Evolutionary conservation across 306 rosid species (phyloP), one percentile per base, ranked within the genome.

Genomic region (Gastrolobium bilobum): DNA sequence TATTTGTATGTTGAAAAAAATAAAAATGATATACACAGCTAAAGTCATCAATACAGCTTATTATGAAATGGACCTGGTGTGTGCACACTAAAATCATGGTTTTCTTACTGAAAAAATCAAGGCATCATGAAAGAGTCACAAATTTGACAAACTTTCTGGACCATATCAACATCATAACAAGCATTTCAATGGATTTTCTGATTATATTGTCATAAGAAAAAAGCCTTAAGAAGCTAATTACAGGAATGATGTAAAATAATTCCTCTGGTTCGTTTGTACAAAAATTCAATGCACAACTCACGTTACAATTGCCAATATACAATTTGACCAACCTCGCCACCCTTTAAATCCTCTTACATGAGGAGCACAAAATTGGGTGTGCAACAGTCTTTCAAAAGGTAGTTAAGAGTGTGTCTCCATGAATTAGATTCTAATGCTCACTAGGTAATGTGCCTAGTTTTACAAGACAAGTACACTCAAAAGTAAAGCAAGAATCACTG

Each of bases 361-460:
- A 73, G 88, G 86, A 84, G 82, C 89, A 89, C 98, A 93, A 91
- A 93, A 91, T 85, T 84, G 97, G 94, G 91, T 73, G 65, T 80
- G 83, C 89, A 71, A 81, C 87, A 85, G 76, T 58, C 66, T 87
- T 77, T 40, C 52, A 70, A 75, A 79, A 44, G n/a, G 85, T 31
- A 30, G 82, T 76, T 68, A 85, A 76, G 68, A 53, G 30, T 75
- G 61, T 56, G 30, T 60, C 63, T 60, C 70, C 75, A 73, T 56
- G 68, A 51, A 62, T 57, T 68, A 58, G 75, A 82, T 71, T 72
- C 82, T 81, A 73, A 70, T 73, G 73, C 59, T 78, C 68, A 52
- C 56, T 70, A 68, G 46, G 83, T 80, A 71, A 48, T 26, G 53
- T 10, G 44, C 9, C 30, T 30, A 72, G 68, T 80, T 77, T 86